Evolutionary conservation across 164 flowering plant species (phyloP), one percentile per base, ranked within the genome.

Genomic region (Amborella trichopoda): DNA sequence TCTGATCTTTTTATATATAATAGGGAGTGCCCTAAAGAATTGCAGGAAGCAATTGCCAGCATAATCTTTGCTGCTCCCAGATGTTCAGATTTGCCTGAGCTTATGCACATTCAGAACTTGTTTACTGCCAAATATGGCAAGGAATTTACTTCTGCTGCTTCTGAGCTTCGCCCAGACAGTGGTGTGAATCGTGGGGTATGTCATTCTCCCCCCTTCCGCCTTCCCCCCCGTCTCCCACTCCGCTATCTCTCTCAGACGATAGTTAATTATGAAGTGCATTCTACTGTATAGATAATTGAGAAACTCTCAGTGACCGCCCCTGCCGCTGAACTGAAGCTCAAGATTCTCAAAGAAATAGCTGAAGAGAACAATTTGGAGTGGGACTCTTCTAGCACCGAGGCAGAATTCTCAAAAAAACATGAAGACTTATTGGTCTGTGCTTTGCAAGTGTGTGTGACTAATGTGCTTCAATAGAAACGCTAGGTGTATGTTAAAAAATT

Each of bases 11-110:
- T n/a, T n/a, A n/a, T n/a, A n/a, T n/a, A n/a, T 1, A 4, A 48
- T 76, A 91, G 99, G 74, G 94, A 87, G 6, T 93, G 99, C 49
- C 95, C 95, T 16, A 21, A 65, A 40, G 99, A 91, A 55, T 51
- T 91, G 68, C 75, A 61, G 61, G 99, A 91, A 70, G 96, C 96
- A 50, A 65, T 93, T 55, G 77, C 99, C 28, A 87, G 96, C 69
- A 84, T 93, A 61, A 74, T 84, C 12, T 93, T 88, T 76, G 85
- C 99, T 45, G 88, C 96, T 55, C 88, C 95, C 1, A 81, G 99
- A 61, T 93, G 96, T 69, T 78, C 96, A 56, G 99, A 93, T 64
- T 60, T 88, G 56, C 96, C 99, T 5, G 99, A 93, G 57, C 64
- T 93, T 54, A 49, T 84, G 61, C 81, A 71, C 28, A 57, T 88